Base-by-base conservation (phyloP, 306 rosid species). In the Psophocarpus tetragonolobus region DNA sequence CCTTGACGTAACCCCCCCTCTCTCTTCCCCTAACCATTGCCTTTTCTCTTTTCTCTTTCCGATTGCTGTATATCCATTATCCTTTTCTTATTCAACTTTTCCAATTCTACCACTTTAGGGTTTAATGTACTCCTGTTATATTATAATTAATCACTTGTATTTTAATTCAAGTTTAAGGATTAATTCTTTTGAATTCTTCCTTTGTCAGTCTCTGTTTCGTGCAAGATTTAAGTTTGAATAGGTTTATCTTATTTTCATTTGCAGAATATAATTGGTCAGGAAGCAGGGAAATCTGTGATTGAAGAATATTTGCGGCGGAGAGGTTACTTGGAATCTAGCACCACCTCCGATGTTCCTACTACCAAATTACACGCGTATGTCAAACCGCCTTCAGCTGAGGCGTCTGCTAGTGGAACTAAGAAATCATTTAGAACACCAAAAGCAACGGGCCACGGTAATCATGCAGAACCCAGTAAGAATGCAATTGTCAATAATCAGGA, bases 221-320 rank as follows among this genome's bases (percentile, higher is more conserved):
- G 23, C 69, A 42, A 57, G 72, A 66, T 72, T 75, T 54, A 30
- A 61, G 21, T 53, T 27, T 56, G 48, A 63, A 68, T 26, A 57
- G 36, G 27, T 58, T 77, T 32, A 17, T 63, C 54, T 79, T 50
- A 21, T 64, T 76, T 66, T 74, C 57, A 8, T 58, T 33, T 82
- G 85, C 89, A 95, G 97, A 95, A 95, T 77, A 95, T 92, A 70
- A 84, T 95, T 33, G 99, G 99, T 51, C 84, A 90, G 86, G 93
- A 91, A 75, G 83, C 81, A 1, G 97, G 98, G 33, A 91, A 86
- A 82, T 57, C 84, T 79, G 97, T 95, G 82, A 95, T 87, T 70
- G 93, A 88, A 74, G 97, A 90, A 79, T 95, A 92, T 88, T 66
- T 95, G 50, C 85, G 38, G 66, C 73, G 79, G 80, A 80, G 97